Base-by-base conservation (phyloP, 352 stramenopile species). In the Saprolegnia parasitica region DNA sequence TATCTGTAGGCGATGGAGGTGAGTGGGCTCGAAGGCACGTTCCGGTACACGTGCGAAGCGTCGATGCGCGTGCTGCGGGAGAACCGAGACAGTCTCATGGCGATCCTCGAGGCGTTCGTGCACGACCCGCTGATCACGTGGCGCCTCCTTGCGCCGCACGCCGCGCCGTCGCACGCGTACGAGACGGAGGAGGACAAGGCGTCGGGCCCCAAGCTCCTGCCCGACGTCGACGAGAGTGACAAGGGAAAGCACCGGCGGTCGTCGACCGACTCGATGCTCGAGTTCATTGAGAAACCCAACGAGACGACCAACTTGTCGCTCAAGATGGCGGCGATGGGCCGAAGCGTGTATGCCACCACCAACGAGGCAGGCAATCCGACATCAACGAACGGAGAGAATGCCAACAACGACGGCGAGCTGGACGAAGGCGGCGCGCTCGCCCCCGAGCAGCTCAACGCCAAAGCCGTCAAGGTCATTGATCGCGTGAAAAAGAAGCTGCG, bases 21-120 rank as follows among this genome's bases (percentile, higher is more conserved):
- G 52, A 98, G 93, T 49, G 98, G 98, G 18, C 98, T 99, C 61
- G 97, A 99, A 80, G 98, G 98, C 67, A 99, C 97, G 72, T 99
- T 99, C 80, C 86, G 97, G 4, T 98, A 92, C 74, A 99, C 97
- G 37, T 99, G 97, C 71, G 98, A 99, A 80, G 83, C 83, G 82
- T 98, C 64, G 23, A 99, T 99, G 98, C 81, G 88, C 50, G 96
- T 99, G 42, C 77, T 99, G 67, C 89, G 98, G 65, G 93, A 99
- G 71, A 99, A 99, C 78, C 84, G 96, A 35, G 97, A 99, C 83
- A 98, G 88, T 55, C 80, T 99, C 5, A 98, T 99, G 81, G 96
- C 98, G 20, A 98, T 99, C 86, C 85, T 99, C 3, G 98, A 99
- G 79, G 98, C 98, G 23, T 99, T 99, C 78, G 97, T 99, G 60